A percentile compares a stretch with the other conserved stretches of the same genome.
Evolutionary conservation across 148 eudicot genomes (phyloP).

Genomic region (Fagopyrum homotropicum): DNA sequence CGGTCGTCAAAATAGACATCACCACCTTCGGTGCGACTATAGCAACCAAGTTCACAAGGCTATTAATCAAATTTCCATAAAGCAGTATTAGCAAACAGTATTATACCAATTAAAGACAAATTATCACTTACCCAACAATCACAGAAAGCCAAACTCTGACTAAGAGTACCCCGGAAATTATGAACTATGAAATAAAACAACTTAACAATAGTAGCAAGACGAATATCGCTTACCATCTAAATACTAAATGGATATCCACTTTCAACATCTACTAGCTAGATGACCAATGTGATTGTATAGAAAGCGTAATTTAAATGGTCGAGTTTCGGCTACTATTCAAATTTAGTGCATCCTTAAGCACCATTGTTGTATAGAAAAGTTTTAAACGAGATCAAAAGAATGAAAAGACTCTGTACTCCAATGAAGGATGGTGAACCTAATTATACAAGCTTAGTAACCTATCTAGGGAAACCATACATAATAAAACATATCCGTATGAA

Average conservation of each 20-base stretch:
- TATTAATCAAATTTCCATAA: constrained; percentile 40
- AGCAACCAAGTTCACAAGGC: constrained; percentile 96
- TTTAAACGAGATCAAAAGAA: no score
- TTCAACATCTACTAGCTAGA: neutral
- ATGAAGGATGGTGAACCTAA: no score
- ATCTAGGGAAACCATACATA: no score
- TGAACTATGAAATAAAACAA: neutral
- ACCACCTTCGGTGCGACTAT: constrained; percentile 89
- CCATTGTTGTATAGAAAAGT: neutral
- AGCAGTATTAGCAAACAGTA: constrained; percentile 33
- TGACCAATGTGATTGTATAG: neutral
- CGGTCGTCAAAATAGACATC: constrained; percentile 91
- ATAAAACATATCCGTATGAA: neutral
- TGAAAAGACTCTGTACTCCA: no score
- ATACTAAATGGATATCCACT: neutral
- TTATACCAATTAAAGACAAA: constrained; percentile 21
- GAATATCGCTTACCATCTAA: constrained; percentile 1
- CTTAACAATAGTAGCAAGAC: neutral
- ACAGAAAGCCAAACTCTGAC: constrained; percentile 5
- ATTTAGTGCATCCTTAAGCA: neutral
- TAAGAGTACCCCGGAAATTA: neutral
- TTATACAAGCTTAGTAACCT: no score
- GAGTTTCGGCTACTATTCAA: neutral
- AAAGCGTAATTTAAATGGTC: neutral
- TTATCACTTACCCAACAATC: constrained; percentile 19